Base-by-base conservation (phyloP, 2,329 filamentous ascomycete genomes). In the Fusarium ambrosium region DNA sequence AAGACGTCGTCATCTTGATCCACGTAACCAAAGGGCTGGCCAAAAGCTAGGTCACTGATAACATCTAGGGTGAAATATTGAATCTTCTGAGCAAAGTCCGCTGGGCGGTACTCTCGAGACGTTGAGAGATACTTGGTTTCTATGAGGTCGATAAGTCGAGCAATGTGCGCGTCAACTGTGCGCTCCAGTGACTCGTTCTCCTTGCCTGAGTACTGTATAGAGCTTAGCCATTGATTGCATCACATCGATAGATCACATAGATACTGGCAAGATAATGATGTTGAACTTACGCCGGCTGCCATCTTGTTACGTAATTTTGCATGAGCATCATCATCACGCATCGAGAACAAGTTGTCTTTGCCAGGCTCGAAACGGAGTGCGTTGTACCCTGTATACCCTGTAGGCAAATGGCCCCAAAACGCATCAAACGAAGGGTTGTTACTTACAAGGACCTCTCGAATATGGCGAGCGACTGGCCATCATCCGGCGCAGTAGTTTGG, bases 11-110 rank as follows among this genome's bases (percentile, higher is more conserved):
- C 76, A 72, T 89, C 85, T 14, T 81, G 73, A 24, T 83, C 83
- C 2, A 89, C 77, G 71, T 85, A 87, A 9, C 87, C 87, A 66
- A 89, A 88, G 0, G 83, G 77, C 58, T 86, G 74, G 18, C 88
- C 88, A 62, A 90, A 86, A 1, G 86, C 86, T 4, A 90, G 76
- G 51, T 85, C 84, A 39, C 84, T 87, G 73, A 91, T 88, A 36
- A 89, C 85, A 68, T 90, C 89, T 2, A 90, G 80, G 0, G 88
- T 89, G 68, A 90, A 86, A 80, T 84, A 89, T 55, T 88, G 86
- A 7, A 85, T 83, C 71, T 87, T 87, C 83, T 85, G 55, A 89
- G 84, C 85, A 41, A 90, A 76, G 74, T 90, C 87, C 79, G 89
- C 82, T 6, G 85, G 80, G 41, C 87, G 86, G 53, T 80, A 81